phyloP scores from a whole-genome alignment of 2,329 filamentous ascomycete genomes.

The Venturia effusa region DNA sequence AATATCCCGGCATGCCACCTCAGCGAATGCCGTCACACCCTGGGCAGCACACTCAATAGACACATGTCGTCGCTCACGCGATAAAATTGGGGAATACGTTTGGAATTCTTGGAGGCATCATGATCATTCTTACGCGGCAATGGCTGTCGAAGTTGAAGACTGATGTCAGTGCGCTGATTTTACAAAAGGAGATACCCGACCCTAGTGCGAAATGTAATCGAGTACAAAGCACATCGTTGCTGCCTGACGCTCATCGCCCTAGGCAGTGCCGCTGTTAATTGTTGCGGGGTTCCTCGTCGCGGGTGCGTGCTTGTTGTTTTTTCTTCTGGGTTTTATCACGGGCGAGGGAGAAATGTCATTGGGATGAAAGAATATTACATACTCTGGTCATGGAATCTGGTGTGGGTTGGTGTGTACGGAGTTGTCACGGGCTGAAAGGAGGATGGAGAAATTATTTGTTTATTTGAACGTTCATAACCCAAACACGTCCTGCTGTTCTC shows the following conservation, averaged over 20 bases:
- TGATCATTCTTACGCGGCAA: slow-evolving; percentile 1
- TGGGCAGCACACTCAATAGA: slow-evolving; percentile 3
- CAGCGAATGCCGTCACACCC: slow-evolving; percentile 4
- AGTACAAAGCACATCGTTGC: neutral
- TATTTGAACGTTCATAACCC: neutral
- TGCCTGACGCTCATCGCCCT: neutral
- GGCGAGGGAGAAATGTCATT: neutral
- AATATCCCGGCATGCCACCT: slow-evolving; percentile 10
- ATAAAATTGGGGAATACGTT: neutral
- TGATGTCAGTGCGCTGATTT: slow-evolving; percentile 3
- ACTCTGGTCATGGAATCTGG: neutral
- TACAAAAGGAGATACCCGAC: slow-evolving; percentile 4
- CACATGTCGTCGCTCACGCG: neutral
- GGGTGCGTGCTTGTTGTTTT: slow-evolving; percentile 1
- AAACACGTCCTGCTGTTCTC: neutral
- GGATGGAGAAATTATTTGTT: neutral
- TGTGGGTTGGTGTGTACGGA: neutral
- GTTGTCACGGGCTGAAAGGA: neutral
- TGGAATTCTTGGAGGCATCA: neutral
- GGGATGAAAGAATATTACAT: slow-evolving; percentile 1
- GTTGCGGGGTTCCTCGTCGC: slow-evolving; percentile 1
- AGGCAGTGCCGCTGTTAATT: slow-evolving; percentile 3
- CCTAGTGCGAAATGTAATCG: slow-evolving; percentile 1
- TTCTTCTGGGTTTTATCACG: neutral
- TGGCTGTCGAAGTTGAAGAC: neutral